These are phyloP conservation scores for Setomelanomma holmii DNA, from an alignment of 2,329 filamentous ascomycete species.

Conservation along the genomic window DNA sequence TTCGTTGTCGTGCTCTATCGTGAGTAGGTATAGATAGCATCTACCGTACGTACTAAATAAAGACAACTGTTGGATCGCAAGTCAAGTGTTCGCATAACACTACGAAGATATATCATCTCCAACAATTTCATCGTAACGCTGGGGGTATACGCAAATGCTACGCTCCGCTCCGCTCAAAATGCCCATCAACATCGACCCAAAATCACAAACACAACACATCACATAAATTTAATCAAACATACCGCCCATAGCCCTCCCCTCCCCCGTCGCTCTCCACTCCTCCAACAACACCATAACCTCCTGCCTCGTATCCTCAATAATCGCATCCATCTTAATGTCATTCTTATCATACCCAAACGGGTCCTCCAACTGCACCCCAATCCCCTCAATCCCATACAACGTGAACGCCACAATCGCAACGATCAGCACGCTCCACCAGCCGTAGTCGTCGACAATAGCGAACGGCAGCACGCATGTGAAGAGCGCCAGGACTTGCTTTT, in stretches of 20 bases:
- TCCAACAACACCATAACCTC: slow-evolving; percentile 65
- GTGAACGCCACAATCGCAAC: slow-evolving; percentile 68
- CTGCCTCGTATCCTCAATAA: slow-evolving; percentile 65
- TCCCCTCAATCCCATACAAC: slow-evolving; percentile 69
- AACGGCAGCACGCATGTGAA: slow-evolving; percentile 69
- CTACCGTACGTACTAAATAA: no score
- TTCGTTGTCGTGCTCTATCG: neutral
- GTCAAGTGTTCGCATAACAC: no score
- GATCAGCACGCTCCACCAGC: slow-evolving; percentile 67
- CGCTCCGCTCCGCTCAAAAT: neutral
- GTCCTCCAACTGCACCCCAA: slow-evolving; percentile 69
- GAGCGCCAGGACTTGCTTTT: slow-evolving; percentile 68
- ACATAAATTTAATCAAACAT: slow-evolving; percentile 39
- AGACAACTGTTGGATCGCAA: no score
- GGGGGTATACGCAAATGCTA: neutral
- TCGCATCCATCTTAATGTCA: slow-evolving; percentile 72
- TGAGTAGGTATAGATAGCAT: neutral
- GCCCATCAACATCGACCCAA: neutral
- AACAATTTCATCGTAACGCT: no score
- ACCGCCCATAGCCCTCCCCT: slow-evolving; percentile 36
- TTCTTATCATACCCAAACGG: slow-evolving; percentile 71
- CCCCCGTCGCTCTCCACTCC: slow-evolving; percentile 60
- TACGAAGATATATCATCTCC: no score
- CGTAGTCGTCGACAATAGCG: slow-evolving; percentile 68
- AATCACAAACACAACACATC: no score